A percentile compares a stretch with the other conserved stretches of the same genome.
These are phyloP conservation scores for Sideroxylon spinosum DNA, from an alignment of 179 eudicot genomes.

Conservation along the genomic window DNA sequence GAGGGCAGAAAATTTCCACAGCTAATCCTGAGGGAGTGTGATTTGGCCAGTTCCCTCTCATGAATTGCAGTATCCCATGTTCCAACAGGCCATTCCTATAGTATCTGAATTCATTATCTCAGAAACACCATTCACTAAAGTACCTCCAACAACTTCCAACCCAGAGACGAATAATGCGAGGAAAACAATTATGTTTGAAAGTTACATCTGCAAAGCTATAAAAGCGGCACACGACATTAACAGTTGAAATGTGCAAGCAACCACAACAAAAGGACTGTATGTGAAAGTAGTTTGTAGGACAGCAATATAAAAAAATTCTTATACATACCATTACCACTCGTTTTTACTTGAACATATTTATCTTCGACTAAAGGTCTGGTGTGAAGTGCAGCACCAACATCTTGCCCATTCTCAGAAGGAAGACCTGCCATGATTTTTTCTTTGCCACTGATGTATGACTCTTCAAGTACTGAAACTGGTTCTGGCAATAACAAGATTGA, in stretches of 20 bases:
- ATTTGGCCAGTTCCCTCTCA: background rate
- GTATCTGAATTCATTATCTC: background rate
- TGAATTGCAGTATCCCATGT: background rate
- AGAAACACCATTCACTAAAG: background rate
- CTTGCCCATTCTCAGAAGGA: constrained; percentile 20
- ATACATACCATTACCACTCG: constrained; percentile 15
- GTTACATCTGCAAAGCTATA: background rate
- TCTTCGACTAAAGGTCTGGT: constrained; percentile 18
- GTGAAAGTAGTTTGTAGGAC: background rate
- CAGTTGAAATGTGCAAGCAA: background rate
- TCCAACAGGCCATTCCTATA: background rate
- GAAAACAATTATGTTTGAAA: background rate
- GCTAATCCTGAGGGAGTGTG: background rate
- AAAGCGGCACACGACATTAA: background rate
- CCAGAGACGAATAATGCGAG: background rate
- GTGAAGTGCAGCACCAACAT: constrained; percentile 13
- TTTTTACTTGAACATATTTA: constrained; percentile 15
- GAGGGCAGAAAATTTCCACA: background rate
- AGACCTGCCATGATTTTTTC: constrained; percentile 11
- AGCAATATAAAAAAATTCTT: background rate
- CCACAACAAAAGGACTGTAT: background rate
- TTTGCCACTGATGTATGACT: constrained; percentile 13
- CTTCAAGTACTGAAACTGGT: constrained; percentile 13
- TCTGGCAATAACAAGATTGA: constrained; percentile 9
- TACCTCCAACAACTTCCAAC: background rate